These are phyloP conservation scores for Guillardia theta DNA, from an alignment of 78 protist species.

Conservation along the genomic window DNA sequence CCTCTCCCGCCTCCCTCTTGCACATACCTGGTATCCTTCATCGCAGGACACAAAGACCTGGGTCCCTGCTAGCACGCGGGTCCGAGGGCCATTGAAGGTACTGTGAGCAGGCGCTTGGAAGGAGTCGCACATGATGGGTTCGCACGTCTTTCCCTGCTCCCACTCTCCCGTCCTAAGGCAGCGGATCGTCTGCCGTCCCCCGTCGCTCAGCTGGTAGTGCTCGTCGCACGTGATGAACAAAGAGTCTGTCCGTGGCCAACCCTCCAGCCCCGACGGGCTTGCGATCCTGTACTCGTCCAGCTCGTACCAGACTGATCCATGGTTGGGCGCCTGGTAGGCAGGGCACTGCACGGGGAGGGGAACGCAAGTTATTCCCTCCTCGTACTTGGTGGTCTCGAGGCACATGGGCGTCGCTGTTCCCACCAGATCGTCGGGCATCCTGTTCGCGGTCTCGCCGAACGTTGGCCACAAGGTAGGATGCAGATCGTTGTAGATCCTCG, in stretches of 20 bases:
- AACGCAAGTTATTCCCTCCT: background rate
- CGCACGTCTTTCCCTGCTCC: background rate
- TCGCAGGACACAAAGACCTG: background rate
- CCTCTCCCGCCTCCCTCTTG: too few relatives aligned
- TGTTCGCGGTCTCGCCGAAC: background rate
- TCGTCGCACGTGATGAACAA: background rate
- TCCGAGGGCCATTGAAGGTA: background rate
- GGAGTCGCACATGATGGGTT: background rate
- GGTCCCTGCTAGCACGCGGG: background rate
- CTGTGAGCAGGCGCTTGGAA: constrained; percentile 10
- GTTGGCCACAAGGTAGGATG: background rate
- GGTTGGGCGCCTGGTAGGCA: background rate
- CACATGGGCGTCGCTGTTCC: background rate
- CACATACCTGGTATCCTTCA: background rate
- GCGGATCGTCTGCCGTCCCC: background rate
- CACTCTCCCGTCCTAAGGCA: background rate
- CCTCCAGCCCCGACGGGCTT: background rate
- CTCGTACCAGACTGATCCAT: background rate
- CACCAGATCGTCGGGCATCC: background rate
- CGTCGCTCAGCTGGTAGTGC: background rate
- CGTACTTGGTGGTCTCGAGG: background rate
- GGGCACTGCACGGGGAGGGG: background rate
- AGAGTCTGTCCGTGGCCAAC: background rate
- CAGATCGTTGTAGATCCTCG: background rate
- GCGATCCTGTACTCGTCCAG: background rate